phyloP scores from a whole-genome alignment of 305 asterid species.

The Fraxinus greggii region DNA sequence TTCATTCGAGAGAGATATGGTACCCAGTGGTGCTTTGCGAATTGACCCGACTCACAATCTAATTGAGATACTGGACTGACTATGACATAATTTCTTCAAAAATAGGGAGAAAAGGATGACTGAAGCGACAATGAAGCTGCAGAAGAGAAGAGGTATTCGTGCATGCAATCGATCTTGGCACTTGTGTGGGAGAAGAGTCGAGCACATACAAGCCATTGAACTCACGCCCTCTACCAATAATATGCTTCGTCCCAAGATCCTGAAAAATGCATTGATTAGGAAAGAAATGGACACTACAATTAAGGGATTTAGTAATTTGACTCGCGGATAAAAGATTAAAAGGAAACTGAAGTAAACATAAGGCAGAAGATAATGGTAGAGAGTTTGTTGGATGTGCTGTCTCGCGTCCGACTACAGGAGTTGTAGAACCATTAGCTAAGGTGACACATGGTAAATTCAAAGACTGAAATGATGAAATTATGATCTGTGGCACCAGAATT shows the following conservation, averaged over 20 bases:
- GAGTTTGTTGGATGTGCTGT: neutral
- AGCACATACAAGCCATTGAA: neutral
- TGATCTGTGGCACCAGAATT: neutral
- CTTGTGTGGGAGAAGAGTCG: neutral
- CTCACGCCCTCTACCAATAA: neutral
- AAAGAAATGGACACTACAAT: neutral
- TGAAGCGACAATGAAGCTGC: neutral
- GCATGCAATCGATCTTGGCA: neutral
- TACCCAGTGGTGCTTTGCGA: neutral
- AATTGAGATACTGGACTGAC: neutral
- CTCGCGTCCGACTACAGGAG: neutral
- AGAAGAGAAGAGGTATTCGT: neutral
- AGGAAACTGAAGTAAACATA: neutral
- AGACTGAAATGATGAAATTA: neutral
- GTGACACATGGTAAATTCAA: neutral
- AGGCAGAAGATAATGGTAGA: neutral
- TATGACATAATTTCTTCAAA: neutral
- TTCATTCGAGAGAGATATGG: neutral
- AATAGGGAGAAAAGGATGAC: neutral
- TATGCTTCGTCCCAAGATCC: neutral
- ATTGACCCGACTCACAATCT: neutral
- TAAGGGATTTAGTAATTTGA: neutral
- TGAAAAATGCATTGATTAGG: neutral
- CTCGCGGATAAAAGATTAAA: neutral
- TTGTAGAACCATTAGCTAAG: neutral